A percentile compares a stretch with the other conserved stretches of the same genome.
phyloP scores from a whole-genome alignment of 2,329 filamentous ascomycete genomes.

The Berkeleyomyces basicola region DNA sequence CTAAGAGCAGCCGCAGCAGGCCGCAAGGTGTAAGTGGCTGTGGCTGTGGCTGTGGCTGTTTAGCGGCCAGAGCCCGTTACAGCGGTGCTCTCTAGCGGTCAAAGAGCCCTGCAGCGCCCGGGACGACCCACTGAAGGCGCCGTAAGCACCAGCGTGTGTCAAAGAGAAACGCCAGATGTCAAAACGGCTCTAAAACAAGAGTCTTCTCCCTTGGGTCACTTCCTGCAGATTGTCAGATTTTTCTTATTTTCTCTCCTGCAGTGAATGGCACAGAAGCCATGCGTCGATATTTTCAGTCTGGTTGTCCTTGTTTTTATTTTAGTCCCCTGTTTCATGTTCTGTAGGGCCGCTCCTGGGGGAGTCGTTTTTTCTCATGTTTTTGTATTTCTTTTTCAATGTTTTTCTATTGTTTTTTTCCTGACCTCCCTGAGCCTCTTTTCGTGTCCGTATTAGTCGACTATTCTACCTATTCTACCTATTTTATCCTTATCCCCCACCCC shows the following conservation, averaged over 20 bases:
- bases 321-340: neutral
- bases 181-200: constrained; percentile 1
- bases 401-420: neutral
- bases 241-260: neutral
- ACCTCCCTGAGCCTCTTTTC: neutral
- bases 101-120: too few species aligned
- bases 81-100: too few species aligned
- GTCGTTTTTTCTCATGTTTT: neutral
- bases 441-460: too few species aligned
- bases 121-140: too few species aligned
- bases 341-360: neutral
- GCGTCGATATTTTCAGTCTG: neutral
- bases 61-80: too few species aligned
- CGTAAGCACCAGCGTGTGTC: neutral
- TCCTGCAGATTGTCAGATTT: neutral
- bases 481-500: neutral
- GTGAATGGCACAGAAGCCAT: neutral
- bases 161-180: neutral
- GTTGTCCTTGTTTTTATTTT: neutral
- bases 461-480: too few species aligned
- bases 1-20: too few species aligned
- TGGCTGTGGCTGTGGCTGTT: too few species aligned
- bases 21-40: too few species aligned
- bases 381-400: neutral
- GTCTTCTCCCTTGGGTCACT: neutral